Evolutionary conservation across 1,139 yeast species (phyloP).

Genomic region (Arxiozyma telluris): DNA sequence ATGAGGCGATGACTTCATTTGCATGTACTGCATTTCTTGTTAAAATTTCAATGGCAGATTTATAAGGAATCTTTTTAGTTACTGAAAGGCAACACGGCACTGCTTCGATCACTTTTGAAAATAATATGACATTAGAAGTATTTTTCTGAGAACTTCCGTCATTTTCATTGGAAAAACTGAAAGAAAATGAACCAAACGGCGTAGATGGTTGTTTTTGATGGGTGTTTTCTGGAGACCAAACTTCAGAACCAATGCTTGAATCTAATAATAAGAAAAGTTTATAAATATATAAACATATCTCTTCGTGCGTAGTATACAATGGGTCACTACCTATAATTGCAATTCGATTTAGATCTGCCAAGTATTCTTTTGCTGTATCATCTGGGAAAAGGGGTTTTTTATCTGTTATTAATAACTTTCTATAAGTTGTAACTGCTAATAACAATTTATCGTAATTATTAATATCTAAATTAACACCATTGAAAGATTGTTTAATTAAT

Average conservation of each 20-base stretch:
- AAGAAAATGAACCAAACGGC: constrained; percentile 35
- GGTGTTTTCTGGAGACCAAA: constrained; percentile 29
- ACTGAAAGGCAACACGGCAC: constrained; percentile 59
- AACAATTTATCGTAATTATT: constrained; percentile 62
- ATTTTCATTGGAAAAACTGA: constrained; percentile 39
- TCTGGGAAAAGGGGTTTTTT: constrained; percentile 71
- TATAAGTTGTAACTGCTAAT: constrained; percentile 62
- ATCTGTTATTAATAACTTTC: constrained; percentile 57
- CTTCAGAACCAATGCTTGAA: constrained; percentile 44
- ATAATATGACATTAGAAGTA: constrained; percentile 41
- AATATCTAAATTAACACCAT: constrained; percentile 50
- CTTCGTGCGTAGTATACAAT: constrained; percentile 58
- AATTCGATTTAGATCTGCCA: constrained; percentile 25
- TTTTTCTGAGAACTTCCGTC: constrained; percentile 18
- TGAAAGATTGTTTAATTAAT: constrained; percentile 45
- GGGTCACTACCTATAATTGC: constrained; percentile 27
- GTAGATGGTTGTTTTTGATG: constrained; percentile 28
- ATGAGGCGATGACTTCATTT: constrained; percentile 49
- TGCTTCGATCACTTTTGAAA: constrained; percentile 60
- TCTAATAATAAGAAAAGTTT: constrained; percentile 54
- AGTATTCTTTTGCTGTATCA: constrained; percentile 40
- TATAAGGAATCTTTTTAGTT: constrained; percentile 44
- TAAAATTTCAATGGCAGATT: constrained; percentile 60
- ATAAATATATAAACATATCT: constrained; percentile 58
- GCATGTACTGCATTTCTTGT: constrained; percentile 69